Evolutionary conservation across 805 yeast species (phyloP), one percentile per base, ranked within the genome.

Genomic region (Candida palmyrensis): DNA sequence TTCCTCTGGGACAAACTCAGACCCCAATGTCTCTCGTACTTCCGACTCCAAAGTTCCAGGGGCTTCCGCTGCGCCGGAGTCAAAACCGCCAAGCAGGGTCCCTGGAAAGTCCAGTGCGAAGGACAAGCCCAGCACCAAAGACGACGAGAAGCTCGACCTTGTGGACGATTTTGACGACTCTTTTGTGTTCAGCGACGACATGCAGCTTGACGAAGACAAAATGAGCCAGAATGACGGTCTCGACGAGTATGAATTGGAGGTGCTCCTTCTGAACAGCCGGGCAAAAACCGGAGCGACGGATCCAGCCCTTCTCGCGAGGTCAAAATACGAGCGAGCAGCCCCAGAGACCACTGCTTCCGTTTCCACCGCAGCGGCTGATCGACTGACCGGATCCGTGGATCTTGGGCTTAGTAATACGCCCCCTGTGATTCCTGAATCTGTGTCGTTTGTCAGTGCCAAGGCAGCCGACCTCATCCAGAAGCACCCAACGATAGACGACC

Each of bases 391-490:
- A n/a, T n/a, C n/a, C n/a, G n/a, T n/a, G n/a, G n/a, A n/a, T n/a
- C n/a, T n/a, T n/a, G n/a, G n/a, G n/a, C n/a, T n/a, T n/a, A 31
- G 13, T 23, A 20, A 8, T 9, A 30, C 17, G 17, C 18, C 25
- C 5, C 19, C 18, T 4, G 18, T n/a, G 6, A 17, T 35, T 3
- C 38, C 38, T 2, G 18, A 27, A 6, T 30, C 18, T 3, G 59
- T 62, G 13, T 51, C 71, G 2, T 81, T 81, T 58, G 80, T 79
- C 25, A 72, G 79, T 33, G 86, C 88, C 2, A 74, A 73, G 42
- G 74, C 72, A 7, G 88, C 88, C 0, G 73, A 73, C 22, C 59
- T 69, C 7, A 54, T 81, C 6, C 79, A 72, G 40, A 61, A 63
- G 17, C 40, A 49, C 6, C 57, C 61, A 4, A 12, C 25, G 3